Base-by-base conservation (phyloP, 805 yeast genomes). In the Suhomyces faveliae region DNA sequence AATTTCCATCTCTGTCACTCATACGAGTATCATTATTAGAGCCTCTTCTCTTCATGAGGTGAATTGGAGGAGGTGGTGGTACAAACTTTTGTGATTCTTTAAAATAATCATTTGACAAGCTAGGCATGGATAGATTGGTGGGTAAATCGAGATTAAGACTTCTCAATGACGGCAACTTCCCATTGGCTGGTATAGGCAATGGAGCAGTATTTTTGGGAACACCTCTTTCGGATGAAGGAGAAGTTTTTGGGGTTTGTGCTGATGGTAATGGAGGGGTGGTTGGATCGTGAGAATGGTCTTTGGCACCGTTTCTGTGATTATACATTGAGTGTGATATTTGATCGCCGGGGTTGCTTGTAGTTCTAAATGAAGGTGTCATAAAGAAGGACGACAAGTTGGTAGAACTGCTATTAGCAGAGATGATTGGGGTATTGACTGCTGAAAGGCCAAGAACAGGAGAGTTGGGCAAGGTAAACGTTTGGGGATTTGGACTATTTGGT, bases 141-240 rank as follows among this genome's bases (percentile, higher is more conserved):
- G 83, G 83, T 46, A 78, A 67, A 51, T 76, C 79, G 33, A 79
- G 65, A 46, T 78, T 76, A 57, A 79, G 67, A 30, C 81, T 74
- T 43, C 80, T 62, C 42, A 79, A 62, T 17, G 83, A 73, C 0
- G 84, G 84, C 40, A 79, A 64, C 39, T 58, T 52, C 4, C 25
- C 40, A 25, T 42, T 42, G 43, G 54, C 25, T 56, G 52, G 44
- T 46, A 17, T 25, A 9, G 37, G 35, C 19, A n/a, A 9, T 25
- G 10, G 35, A 10, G 7, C 5, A 11, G 19, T 15, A 7, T 24
- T 24, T 15, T 33, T 33, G 9, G 19, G 21, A 15, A n/a, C 12
- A 37, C 35, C 15, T 40, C 27, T 20, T 49, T 48, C 42, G 37
- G 53, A 37, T 12, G 37, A 13, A 51, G 47, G 43, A 37, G 51